Conservation (phyloP, 805 yeast genomes). For the Candida broadrunensis region DNA sequence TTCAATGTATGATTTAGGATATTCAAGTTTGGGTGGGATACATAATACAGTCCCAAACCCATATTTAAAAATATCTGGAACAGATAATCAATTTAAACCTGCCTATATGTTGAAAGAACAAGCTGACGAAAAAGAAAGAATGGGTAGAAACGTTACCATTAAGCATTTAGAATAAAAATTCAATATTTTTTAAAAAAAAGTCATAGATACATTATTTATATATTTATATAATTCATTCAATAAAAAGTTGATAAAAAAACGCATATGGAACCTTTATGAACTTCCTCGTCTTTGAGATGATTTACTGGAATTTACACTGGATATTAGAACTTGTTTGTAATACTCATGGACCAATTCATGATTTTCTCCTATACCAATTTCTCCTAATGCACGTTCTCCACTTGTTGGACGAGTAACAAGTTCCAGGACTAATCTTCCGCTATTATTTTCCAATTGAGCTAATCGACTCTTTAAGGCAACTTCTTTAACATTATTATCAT, state of each 20-base stretch:
- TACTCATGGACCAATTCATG: conserved; percentile 36
- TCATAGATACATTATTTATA: too few relatives aligned
- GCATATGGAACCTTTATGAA: too few relatives aligned
- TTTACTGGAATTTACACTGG: conserved; percentile 20
- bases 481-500: conserved; percentile 74
- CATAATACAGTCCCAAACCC: conserved; percentile 74
- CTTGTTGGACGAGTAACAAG: conserved; percentile 54
- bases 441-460: conserved; percentile 49
- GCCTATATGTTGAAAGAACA: conserved; percentile 61
- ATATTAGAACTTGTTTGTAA: conserved; percentile 21
- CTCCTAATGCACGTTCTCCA: conserved; percentile 73
- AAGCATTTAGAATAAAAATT: too few relatives aligned
- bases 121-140: conserved; percentile 53
- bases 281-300: conserved; percentile 18
- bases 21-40: conserved; percentile 85
- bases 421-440: conserved; percentile 30
- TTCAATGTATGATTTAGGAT: conserved; percentile 73
- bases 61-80: conserved; percentile 21
- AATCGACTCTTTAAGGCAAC: conserved; percentile 65
- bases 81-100: conserved; percentile 36
- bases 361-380: conserved; percentile 81
- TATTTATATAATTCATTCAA: neutral
- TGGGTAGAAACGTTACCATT: conserved; percentile 23
- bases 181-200: neutral
- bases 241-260: too few relatives aligned